A percentile compares a stretch with the other conserved stretches of the same genome.
These are phyloP conservation scores for Pyricularia sp. DNA, from an alignment of 2,329 filamentous ascomycete species.

Conservation along the genomic window DNA sequence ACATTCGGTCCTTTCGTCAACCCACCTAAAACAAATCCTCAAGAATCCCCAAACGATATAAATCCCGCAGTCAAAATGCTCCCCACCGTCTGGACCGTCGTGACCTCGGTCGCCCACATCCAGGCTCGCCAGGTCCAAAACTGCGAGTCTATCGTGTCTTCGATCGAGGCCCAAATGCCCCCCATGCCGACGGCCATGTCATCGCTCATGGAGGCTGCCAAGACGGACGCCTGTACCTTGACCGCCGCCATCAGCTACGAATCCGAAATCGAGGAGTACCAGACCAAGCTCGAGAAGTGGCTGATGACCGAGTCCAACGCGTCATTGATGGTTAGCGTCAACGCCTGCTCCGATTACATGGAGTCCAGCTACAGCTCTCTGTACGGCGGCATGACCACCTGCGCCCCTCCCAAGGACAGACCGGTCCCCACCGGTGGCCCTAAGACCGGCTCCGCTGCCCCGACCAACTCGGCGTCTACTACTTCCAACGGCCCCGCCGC, in stretches of 20 bases:
- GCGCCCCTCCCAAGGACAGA: neutral
- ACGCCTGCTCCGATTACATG: neutral
- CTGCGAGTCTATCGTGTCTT: neutral
- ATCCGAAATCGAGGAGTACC: neutral
- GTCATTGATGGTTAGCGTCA: neutral
- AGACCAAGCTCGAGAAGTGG: neutral
- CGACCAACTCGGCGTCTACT: neutral
- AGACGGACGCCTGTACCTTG: neutral
- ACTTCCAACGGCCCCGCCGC: neutral
- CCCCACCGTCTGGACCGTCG: neutral
- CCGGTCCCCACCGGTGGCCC: too few relatives aligned
- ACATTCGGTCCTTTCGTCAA: neutral
- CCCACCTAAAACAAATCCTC: too few relatives aligned
- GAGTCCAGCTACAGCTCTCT: neutral
- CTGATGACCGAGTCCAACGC: neutral
- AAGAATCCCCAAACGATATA: neutral
- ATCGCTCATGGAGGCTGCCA: neutral
- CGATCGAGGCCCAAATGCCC: neutral
- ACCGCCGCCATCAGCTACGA: neutral
- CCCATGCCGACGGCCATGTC: neutral
- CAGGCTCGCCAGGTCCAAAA: neutral
- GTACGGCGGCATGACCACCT: neutral
- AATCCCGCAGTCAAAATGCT: neutral
- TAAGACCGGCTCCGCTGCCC: neutral
- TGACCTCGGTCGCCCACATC: neutral